Base-by-base conservation (phyloP, 2,329 filamentous ascomycete species). In the Tolypocladium nubicola region DNA sequence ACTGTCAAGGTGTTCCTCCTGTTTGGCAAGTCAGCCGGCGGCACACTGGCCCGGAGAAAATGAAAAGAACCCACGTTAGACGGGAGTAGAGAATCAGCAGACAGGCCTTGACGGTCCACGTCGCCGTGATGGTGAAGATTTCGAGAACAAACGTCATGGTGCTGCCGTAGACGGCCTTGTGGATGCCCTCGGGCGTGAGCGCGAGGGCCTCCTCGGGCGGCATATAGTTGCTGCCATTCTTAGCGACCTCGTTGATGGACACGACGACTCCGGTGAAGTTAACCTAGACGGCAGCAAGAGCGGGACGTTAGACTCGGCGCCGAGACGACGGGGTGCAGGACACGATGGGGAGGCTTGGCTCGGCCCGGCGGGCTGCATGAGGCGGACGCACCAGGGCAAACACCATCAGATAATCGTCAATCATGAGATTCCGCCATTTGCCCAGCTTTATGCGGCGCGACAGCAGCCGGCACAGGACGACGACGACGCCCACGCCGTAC, bases 381-480 rank as follows among this genome's bases (percentile, higher is more conserved):
- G 14, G n/a, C 1, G 10, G 37, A 70, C 60, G 14, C 60, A 74
- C 71, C 23, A 78, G 69, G 9, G 78, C 75, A 56, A 82, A 70
- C 10, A 78, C 47, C 80, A 84, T 84, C 30, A 81, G 69, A 63
- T 76, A 83, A 64, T 85, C 82, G 62, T 85, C 82, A 33, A 76
- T 63, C 62, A 80, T 77, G n/a, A 82, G 74, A 8, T 71, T 71
- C 47, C 68, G 72, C 62, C 75, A 68, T 43, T 76, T 74, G 19
- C 78, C 73, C 37, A 83, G 63, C 54, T 68, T 69, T 21, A 73
- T 63, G 1, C 69, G 66, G 16, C 71, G 64, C 9, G 71, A 69
- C 40, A 65, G 52, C 61, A 69, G 40, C 4, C 67, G 65, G 21
- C 62, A 64, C 3, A 26, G 57, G 13, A 70, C 67, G 3, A 67